These are phyloP conservation scores for Citrus australasica DNA, from an alignment of 345 rosid genomes.

Conservation along the genomic window DNA sequence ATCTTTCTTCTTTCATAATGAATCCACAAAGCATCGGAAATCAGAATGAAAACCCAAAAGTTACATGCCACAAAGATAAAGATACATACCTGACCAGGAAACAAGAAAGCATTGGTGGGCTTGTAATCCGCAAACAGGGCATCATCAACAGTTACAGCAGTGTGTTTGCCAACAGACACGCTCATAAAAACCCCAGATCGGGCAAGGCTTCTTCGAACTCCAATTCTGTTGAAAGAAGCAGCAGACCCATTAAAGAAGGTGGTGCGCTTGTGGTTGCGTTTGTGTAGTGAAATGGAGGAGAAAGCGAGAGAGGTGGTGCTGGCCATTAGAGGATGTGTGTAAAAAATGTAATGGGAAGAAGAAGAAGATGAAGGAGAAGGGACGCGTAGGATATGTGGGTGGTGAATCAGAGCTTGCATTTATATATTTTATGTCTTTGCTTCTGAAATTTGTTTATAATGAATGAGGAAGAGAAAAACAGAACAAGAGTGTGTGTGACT, in stretches of 20 bases:
- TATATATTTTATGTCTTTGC: not conserved
- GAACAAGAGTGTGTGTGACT: no score
- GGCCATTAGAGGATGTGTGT: slow-evolving; percentile 15
- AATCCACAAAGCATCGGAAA: not conserved
- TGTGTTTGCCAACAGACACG: slow-evolving; percentile 59
- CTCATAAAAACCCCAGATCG: slow-evolving; percentile 73
- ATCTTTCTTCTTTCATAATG: not conserved
- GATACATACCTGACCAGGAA: slow-evolving; percentile 86
- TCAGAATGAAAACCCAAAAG: not conserved
- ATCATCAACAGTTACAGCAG: slow-evolving; percentile 37
- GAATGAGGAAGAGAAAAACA: not conserved
- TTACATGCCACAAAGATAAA: no score
- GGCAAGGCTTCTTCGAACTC: slow-evolving; percentile 19
- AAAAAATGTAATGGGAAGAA: not conserved
- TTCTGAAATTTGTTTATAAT: not conserved
- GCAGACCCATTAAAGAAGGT: slow-evolving; percentile 1
- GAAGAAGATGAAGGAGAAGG: not conserved
- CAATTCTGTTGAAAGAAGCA: slow-evolving; percentile 1
- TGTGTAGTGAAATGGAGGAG: slow-evolving; percentile 39
- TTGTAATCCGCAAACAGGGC: slow-evolving; percentile 72
- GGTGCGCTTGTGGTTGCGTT: no score
- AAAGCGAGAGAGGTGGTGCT: slow-evolving; percentile 40
- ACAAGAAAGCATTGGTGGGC: slow-evolving; percentile 72
- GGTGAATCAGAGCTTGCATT: slow-evolving; percentile 35
- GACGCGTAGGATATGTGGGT: slow-evolving; percentile 33